Percentiles rank a stretch among this genome's conserved stretches.
Conservation (phyloP, 1,284 basidiomycete species). For the Pulveroboletus sp. region DNA sequence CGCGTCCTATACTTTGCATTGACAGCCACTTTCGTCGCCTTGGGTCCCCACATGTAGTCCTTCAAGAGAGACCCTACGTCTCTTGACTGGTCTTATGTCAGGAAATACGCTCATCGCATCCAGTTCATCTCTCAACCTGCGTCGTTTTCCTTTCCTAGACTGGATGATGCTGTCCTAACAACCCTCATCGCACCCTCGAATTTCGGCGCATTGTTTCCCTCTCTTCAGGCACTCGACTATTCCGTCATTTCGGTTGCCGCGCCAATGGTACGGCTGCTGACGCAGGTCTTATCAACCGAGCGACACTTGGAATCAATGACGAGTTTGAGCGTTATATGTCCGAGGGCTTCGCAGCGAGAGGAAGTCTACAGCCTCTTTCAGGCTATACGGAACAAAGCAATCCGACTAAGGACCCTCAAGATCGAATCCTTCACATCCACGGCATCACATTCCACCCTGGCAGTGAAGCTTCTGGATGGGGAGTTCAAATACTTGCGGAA, state of each 20-base stretch:
- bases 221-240: constrained; percentile 29
- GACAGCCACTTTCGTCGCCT: background rate
- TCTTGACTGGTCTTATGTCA: constrained; percentile 27
- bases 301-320: constrained; percentile 22
- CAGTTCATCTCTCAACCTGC: constrained; percentile 27
- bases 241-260: constrained; percentile 28
- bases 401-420: constrained; percentile 19
- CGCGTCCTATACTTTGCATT: background rate
- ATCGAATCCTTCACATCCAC: constrained; percentile 31
- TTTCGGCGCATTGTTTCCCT: constrained; percentile 31
- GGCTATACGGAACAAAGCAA: constrained; percentile 25
- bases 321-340: constrained; percentile 27
- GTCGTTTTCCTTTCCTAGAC: constrained; percentile 22
- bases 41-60: constrained; percentile 13
- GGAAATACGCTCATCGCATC: constrained; percentile 32
- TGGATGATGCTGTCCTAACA: constrained; percentile 27
- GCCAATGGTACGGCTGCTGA: constrained; percentile 25
- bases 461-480: constrained; percentile 20
- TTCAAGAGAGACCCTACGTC: constrained; percentile 23
- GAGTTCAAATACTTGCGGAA: constrained; percentile 27
- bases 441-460: constrained; percentile 10
- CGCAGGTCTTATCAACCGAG: constrained; percentile 24
- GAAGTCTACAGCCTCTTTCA: constrained; percentile 28
- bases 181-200: constrained; percentile 23
- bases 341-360: constrained; percentile 22